Conservation (phyloP, 2,329 filamentous ascomycete genomes). For the Ophiocordyceps australis region DNA sequence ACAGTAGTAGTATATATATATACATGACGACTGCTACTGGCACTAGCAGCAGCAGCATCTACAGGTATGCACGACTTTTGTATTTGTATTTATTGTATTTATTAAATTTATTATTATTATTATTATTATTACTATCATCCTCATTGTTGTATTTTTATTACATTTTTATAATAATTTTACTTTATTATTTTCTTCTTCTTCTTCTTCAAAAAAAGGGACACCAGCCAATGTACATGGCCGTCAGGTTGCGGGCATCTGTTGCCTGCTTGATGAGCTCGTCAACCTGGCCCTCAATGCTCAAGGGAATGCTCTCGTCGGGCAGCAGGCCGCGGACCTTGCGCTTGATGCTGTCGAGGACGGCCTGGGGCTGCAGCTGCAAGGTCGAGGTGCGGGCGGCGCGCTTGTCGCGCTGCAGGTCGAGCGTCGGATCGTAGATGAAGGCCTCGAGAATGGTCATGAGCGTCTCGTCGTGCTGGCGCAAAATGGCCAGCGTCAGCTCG, state of each 20-base stretch:
- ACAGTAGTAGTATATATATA: no score
- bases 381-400: slow-evolving; percentile 17
- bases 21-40: no score
- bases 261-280: slow-evolving; percentile 84
- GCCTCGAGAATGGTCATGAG: slow-evolving; percentile 95
- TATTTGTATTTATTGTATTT: no score
- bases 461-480: slow-evolving; percentile 86
- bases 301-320: slow-evolving; percentile 72
- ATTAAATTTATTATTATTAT: no score
- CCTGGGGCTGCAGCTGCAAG: slow-evolving; percentile 38
- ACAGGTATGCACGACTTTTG: no score
- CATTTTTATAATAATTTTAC: no score
- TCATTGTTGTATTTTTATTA: no score
- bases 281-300: slow-evolving; percentile 95
- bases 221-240: slow-evolving; percentile 97
- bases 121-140: no score
- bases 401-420: slow-evolving; percentile 69
- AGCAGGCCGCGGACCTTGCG: slow-evolving; percentile 74
- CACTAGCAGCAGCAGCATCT: no score
- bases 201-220: slow-evolving; percentile 37
- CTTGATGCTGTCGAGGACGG: slow-evolving; percentile 77
- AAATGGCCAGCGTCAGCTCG: slow-evolving; percentile 68
- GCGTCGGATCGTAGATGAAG: slow-evolving; percentile 90
- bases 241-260: slow-evolving; percentile 59
- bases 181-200: no score